Evolutionary conservation across 2,329 filamentous ascomycete genomes (phyloP).

Genomic region (Macrophomina phaseolina): DNA sequence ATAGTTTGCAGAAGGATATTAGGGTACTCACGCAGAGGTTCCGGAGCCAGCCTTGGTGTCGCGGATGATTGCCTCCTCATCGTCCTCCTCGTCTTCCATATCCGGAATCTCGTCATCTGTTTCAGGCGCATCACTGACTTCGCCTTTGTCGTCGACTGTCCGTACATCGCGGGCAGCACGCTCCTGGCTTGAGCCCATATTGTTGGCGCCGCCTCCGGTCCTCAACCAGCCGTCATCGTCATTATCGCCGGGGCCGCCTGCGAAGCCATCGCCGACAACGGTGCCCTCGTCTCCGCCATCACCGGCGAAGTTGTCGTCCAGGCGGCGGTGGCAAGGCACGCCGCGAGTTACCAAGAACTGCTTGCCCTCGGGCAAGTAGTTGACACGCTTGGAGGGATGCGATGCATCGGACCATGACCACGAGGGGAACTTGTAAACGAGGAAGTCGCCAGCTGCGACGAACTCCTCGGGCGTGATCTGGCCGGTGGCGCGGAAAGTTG

Average conservation of each 20-base stretch:
- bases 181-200: conserved; percentile 74
- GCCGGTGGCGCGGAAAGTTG: conserved; percentile 90
- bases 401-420: conserved; percentile 97
- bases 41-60: conserved; percentile 63
- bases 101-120: conserved; percentile 84
- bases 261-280: conserved; percentile 79
- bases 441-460: conserved; percentile 91
- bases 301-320: conserved; percentile 92
- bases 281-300: conserved; percentile 86
- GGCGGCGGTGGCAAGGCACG: conserved; percentile 87
- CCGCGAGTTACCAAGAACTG: conserved; percentile 95
- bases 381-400: conserved; percentile 75
- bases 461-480: conserved; percentile 99
- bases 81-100: conserved; percentile 96
- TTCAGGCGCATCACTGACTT: conserved; percentile 66
- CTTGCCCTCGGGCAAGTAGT: conserved; percentile 84
- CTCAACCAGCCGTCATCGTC: conserved; percentile 91
- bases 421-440: conserved; percentile 98
- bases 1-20: neutral
- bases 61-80: conserved; percentile 92
- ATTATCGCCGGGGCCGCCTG: conserved; percentile 56
- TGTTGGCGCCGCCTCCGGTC: conserved; percentile 66
- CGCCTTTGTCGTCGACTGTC: conserved; percentile 86
- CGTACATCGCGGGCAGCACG: conserved; percentile 80
- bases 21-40: conserved; percentile 59